Base-by-base conservation (phyloP, 345 rosid genomes). In the Balakata baccata region DNA sequence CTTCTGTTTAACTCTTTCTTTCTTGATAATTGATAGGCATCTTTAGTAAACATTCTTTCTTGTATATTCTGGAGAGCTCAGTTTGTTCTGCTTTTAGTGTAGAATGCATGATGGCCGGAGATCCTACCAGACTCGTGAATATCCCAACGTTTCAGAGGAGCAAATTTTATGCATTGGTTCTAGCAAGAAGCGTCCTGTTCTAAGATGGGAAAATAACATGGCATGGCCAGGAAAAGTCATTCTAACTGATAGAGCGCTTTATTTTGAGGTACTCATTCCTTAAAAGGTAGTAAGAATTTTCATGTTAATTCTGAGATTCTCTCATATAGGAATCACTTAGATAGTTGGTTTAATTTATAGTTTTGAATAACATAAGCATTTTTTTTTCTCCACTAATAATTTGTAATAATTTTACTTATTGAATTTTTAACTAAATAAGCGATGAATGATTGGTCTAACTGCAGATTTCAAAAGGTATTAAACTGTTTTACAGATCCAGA, bases 161-260 rank as follows among this genome's bases (percentile, higher is more conserved):
- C 84, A 82, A 80, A 82, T 94, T 68, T 82, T 92, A 78, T 94
- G 97, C 83, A 76, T 88, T 73, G 98, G 86, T 68, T 80, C 97
- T 70, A 86, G 90, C 88, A 85, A 86, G 84, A 94, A 94, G 79
- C 87, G 84, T 60, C 98, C 98, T 61, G 98, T 92, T 78, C 87
- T 94, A 61, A 92, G 88, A 75, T 94, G 98, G 98, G 95, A 89
- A 74, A 90, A 89, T 75, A 88, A 89, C 78, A 88, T 89, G 77
- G 97, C 94, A 68, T 94, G 97, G 98, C 98, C 98, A 0, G 98
- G 98, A 73, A 92, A 86, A 80, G 88, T 94, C 71, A 86, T 83
- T 69, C 81, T 94, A 81, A 94, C 98, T 5, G 92, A 94, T 67
- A 88, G 81, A 79, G 95, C 98, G 17, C 88, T 94, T 77, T 92